Evolutionary conservation across 352 stramenopile genomes (phyloP), one percentile per base, ranked within the genome.

Genomic region (Globisporangium solare): DNA sequence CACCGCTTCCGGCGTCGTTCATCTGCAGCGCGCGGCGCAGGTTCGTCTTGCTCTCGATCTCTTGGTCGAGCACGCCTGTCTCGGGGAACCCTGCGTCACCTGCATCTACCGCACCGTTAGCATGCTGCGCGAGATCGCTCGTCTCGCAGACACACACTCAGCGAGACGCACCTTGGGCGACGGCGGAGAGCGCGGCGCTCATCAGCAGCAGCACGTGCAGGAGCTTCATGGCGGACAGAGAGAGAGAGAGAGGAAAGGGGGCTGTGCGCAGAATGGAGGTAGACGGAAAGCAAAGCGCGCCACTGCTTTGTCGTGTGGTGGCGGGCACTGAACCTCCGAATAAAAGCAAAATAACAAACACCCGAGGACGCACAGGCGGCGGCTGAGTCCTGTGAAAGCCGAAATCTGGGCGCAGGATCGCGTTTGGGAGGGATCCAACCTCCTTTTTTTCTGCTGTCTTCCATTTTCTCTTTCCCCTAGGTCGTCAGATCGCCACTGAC

Each of bases 291-390:
- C 27, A 35, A 37, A 51, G 15, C 47, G 48, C 24, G 37, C 24
- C 27, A 27, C 47, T 51, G 0, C 39, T 49, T 65, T 40, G n/a
- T 47, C 20, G 39, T 48, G 39, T 61, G 56, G 57, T 47, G 21
- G 53, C 66, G 58, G 62, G 58, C 49, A 61, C 56, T 56, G 62
- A 71, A 71, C 68, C 68, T 76, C 68, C 68, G 68, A 76, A 76
- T 76, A 66, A 70, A 75, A 73, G 62, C 63, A 67, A 74, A 58
- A 47, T 47, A 45, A 35, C 47, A 15, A 45, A 35, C 47, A 15
- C 7, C 12, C 14, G 7, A 54, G 39, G 39, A 3, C 2, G 39
- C 39, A 18, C 1, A 2, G 7, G 27, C 7, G 39, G 39, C 12
- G 12, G 39, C 39, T 43, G 39, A 43, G 39, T 43, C 39, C 39